phyloP scores from a whole-genome alignment of 1,284 basidiomycete species.

The Irpex lacteus region DNA sequence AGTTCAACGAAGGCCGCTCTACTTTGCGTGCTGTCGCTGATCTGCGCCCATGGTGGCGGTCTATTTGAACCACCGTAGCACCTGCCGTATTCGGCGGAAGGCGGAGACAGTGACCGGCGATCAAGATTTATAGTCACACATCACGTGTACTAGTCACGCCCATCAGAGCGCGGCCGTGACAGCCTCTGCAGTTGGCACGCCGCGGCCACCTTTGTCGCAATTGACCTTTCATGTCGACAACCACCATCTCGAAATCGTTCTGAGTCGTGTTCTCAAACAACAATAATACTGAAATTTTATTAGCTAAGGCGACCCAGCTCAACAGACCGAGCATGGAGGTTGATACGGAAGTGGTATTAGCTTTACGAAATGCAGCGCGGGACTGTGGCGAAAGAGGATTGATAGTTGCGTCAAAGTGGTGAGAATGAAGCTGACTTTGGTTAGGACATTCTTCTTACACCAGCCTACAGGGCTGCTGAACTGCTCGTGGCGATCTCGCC shows the following conservation, averaged over 20 bases:
- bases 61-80: neutral
- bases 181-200: neutral
- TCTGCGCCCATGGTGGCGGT: neutral
- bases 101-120: neutral
- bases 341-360: conserved; percentile 35
- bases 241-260: too few species aligned
- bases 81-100: neutral
- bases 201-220: too few species aligned
- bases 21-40: neutral
- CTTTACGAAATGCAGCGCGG: conserved; percentile 50
- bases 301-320: neutral
- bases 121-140: neutral
- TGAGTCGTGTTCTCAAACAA: too few species aligned
- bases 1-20: neutral
- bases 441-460: conserved; percentile 12
- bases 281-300: too few species aligned
- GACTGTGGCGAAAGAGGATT: conserved; percentile 39
- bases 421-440: conserved; percentile 19
- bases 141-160: neutral
- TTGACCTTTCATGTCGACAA: too few species aligned
- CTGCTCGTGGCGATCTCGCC: conserved; percentile 60
- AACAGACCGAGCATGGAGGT: conserved; percentile 9
- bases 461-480: conserved; percentile 62
- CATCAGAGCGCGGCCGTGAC: neutral
- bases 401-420: conserved; percentile 70